Evolutionary conservation across 73 alveolate species (phyloP).

Genomic region (Loxodes magnus): DNA sequence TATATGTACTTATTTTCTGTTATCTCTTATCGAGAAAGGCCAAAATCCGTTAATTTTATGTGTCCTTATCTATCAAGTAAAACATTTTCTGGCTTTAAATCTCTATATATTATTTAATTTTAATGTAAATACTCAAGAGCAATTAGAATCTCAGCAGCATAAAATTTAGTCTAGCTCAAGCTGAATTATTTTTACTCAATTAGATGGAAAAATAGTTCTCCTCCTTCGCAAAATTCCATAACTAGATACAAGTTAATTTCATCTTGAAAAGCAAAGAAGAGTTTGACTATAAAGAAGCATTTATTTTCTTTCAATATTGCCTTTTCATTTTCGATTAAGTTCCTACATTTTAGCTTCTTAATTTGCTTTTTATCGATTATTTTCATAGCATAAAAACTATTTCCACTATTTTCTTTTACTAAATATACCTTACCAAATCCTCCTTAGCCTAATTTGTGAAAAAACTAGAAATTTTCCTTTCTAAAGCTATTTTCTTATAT

Average conservation of each 20-base stretch:
- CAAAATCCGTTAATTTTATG: conserved; percentile 86
- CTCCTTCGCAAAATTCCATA: conserved; percentile 70
- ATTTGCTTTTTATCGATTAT: no score
- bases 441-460: no score
- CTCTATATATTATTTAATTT: conserved; percentile 49
- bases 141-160: conserved; percentile 52
- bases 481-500: no score
- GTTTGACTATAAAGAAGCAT: conserved; percentile 51
- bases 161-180: conserved; percentile 54
- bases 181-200: conserved; percentile 34
- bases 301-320: conserved; percentile 34
- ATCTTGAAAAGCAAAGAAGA: conserved; percentile 65
- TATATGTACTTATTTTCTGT: conserved; percentile 44
- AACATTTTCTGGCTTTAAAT: conserved; percentile 87
- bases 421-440: no score
- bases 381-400: no score
- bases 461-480: no score
- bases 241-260: conserved; percentile 26
- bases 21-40: conserved; percentile 64
- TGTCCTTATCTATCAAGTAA: conserved; percentile 81
- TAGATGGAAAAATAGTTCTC: conserved; percentile 59
- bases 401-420: no score
- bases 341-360: no score
- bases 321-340: no score
- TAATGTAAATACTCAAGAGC: conserved; percentile 56